Conservation (phyloP, 306 rosid genomes). For the Myrica gale region DNA sequence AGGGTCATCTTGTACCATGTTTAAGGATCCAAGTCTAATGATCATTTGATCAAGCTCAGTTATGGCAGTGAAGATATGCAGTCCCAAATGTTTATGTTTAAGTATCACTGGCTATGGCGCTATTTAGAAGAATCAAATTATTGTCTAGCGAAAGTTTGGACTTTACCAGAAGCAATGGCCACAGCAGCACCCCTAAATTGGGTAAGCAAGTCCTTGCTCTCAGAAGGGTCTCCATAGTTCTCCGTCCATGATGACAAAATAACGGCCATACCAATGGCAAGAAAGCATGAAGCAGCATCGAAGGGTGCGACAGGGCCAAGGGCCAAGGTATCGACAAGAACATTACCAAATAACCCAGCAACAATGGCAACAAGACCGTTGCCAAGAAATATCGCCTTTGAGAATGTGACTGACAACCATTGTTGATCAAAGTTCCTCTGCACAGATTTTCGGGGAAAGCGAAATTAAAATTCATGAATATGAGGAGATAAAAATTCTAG, state of each 20-base stretch:
- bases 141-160: slow-evolving; percentile 7
- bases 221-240: slow-evolving; percentile 82
- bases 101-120: slow-evolving; percentile 14
- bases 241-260: slow-evolving; percentile 83
- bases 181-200: slow-evolving; percentile 90
- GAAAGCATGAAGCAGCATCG: slow-evolving; percentile 97
- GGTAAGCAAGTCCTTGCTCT: slow-evolving; percentile 73
- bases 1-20: neutral
- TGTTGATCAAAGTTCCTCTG: slow-evolving; percentile 97
- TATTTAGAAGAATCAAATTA: slow-evolving; percentile 13
- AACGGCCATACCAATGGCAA: slow-evolving; percentile 86
- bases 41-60: neutral
- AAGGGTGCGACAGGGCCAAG: slow-evolving; percentile 98
- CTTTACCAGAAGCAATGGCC: slow-evolving; percentile 91
- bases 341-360: slow-evolving; percentile 85
- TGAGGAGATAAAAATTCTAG: slow-evolving; percentile 12
- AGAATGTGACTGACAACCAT: slow-evolving; percentile 87
- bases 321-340: slow-evolving; percentile 73
- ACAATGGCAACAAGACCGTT: slow-evolving; percentile 88
- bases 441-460: slow-evolving; percentile 11
- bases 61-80: neutral
- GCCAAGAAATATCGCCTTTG: slow-evolving; percentile 93
- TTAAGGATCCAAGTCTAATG: neutral
- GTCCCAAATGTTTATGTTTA: slow-evolving; percentile 21
- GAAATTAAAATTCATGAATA: slow-evolving; percentile 31